Evolutionary conservation across 75 land plant genomes (phyloP), one percentile per base, ranked within the genome.

Genomic region (Sequoia sempervirens): DNA sequence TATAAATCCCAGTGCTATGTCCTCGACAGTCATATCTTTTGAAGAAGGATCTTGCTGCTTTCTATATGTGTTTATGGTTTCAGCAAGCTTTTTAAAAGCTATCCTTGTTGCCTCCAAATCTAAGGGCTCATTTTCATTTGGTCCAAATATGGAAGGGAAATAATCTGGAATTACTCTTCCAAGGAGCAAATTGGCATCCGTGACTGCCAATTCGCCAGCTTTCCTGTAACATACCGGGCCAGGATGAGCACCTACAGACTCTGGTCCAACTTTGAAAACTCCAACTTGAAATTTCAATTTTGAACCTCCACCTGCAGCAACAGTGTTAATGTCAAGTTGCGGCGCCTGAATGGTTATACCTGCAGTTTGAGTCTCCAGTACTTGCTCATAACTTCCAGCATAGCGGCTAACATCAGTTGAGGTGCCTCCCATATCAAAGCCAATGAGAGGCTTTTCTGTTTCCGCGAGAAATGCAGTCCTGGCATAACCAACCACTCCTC

Each of bases 371-470:
- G 99, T 98, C 81, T 98, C 97, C 66, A 98, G 76, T 18, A 98
- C 99, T 84, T 98, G 99, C 76, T 98, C 99, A 84, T 90, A 96
- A 56, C 78, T 86, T 68, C 99, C 99, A 46, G 93, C 96, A 87
- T 96, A 98, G 10, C 99, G 93, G 88, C 98, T 98, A 17, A 98
- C 99, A 89, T 98, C 99, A n/a, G 99, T 98, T 17, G 99, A 98
- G n/a, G 99, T 98, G 46, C 99, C 99, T 53, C 99, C 99, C 99
- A 98, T 98, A 72, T 98, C 99, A 86, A 98, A 96, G 41, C 99
- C 99, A 81, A 98, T 98, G 9, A 96, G 85, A 12, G 99, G 93
- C 84, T 93, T 91, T 18, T 87, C 80, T 37, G 99, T 98, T 87
- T 98, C 99, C 54, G 92, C 75, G 38, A 90, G 93, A 88, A 89